Base-by-base conservation (phyloP, 176 grass and related monocot species). In the Carex cristatella region DNA sequence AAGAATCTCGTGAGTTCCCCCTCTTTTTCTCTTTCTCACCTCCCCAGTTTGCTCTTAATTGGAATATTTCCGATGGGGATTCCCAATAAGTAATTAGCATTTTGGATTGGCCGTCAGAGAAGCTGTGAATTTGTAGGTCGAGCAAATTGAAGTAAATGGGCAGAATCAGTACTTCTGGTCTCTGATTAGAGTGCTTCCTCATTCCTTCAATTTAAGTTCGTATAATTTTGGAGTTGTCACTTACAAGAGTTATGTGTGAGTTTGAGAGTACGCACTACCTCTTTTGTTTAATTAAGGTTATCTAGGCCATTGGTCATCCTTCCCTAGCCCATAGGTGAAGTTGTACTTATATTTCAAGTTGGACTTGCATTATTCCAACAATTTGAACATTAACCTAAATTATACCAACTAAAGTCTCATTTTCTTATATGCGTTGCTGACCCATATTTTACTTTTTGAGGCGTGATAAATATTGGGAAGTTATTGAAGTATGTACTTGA, bases 1-100 rank as follows among this genome's bases (percentile, higher is more conserved):
- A 92, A 75, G 90, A 87, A 77, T 86, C 90, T 58, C 86, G 90
- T 92, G 84, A 86, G 37, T 79, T 19, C n/a, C 10, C 44, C 7
- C 88, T 79, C 10, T 10, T 14, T 69, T 14, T 69, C 48, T 32
- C 4, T 64, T 48, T 28, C 70, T 74, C 18, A 57, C 7, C 13
- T n/a, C 62, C 31, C 56, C 28, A 49, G 6, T 49, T 65, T 80
- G 12, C 6, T 13, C 11, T 82, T 23, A 48, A 28, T 53, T 46
- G 37, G 32, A 40, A 78, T 0, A 12, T 32, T 19, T 80, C 4
- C 16, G 44, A 56, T 49, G 9, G 19, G 67, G 62, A 58, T 63
- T 42, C 55, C 28, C 82, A 69, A 31, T 40, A 18, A n/a, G 40
- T 31, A 53, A 31, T 58, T n/a, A 32, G 3, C 7, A n/a, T 81